Conservation (phyloP, 495 filamentous ascomycete species). For the Penicillium fimorum region DNA sequence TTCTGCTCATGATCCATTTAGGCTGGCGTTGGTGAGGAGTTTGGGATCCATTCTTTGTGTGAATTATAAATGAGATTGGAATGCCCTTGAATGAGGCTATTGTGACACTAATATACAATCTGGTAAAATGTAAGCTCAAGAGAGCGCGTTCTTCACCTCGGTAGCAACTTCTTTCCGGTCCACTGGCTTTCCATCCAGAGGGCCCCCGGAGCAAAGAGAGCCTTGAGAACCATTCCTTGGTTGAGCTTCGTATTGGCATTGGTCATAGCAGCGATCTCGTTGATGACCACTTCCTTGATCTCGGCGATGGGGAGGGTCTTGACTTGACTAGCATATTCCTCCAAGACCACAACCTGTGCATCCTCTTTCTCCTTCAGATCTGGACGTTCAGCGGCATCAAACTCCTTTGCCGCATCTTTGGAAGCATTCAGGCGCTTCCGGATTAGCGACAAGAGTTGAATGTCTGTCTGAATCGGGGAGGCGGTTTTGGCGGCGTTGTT, state of each 20-base stretch:
- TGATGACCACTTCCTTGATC: slow-evolving; percentile 43
- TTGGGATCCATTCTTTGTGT: slow-evolving; percentile 5
- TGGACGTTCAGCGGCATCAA: slow-evolving; percentile 46
- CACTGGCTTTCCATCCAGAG: slow-evolving; percentile 53
- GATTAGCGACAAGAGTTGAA: slow-evolving; percentile 58
- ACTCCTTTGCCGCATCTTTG: slow-evolving; percentile 52
- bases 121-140: slow-evolving; percentile 14
- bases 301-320: slow-evolving; percentile 51
- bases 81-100: slow-evolving; percentile 15
- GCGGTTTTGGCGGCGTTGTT: slow-evolving; percentile 62
- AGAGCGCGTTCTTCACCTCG: slow-evolving; percentile 44
- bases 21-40: background rate
- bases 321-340: slow-evolving; percentile 57
- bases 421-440: slow-evolving; percentile 51
- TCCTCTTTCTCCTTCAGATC: slow-evolving; percentile 61
- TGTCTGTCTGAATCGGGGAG: slow-evolving; percentile 56
- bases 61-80: slow-evolving; percentile 9
- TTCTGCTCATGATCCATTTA: slow-evolving; percentile 30
- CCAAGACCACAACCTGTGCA: slow-evolving; percentile 51
- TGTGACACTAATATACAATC: slow-evolving; percentile 24
- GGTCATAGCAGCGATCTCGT: slow-evolving; percentile 44
- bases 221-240: slow-evolving; percentile 48
- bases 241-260: slow-evolving; percentile 42
- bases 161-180: slow-evolving; percentile 49
- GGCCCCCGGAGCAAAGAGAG: slow-evolving; percentile 47